phyloP scores from a whole-genome alignment of 352 stramenopile species.

The Pythium diclinum region DNA sequence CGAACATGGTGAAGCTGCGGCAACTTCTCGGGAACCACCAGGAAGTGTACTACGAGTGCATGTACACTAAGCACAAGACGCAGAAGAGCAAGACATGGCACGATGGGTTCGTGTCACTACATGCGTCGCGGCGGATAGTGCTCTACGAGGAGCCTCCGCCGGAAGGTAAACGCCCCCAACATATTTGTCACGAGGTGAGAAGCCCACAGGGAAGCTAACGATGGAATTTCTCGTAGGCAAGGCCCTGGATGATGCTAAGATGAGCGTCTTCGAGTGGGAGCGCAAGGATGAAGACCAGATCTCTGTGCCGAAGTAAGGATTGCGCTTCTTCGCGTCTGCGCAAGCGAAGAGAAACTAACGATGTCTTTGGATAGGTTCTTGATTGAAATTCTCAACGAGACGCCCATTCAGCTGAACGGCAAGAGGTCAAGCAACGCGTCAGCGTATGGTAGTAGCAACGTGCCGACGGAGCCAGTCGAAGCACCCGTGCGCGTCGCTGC shows the following conservation, averaged over 20 bases:
- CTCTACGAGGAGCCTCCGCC: constrained; percentile 53
- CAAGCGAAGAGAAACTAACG: background rate
- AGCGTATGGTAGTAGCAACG: background rate
- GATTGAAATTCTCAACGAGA: constrained; percentile 68
- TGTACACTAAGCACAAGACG: constrained; percentile 89
- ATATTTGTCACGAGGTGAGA: constrained; percentile 2
- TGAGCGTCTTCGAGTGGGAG: constrained; percentile 52
- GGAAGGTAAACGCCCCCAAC: constrained; percentile 26
- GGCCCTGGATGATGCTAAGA: constrained; percentile 55
- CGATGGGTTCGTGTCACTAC: constrained; percentile 65
- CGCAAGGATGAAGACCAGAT: constrained; percentile 62
- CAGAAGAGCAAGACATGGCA: constrained; percentile 84
- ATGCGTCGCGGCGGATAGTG: constrained; percentile 50
- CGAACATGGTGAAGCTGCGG: constrained; percentile 51
- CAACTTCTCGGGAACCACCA: constrained; percentile 44
- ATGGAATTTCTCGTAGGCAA: constrained; percentile 29
- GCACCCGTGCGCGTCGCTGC: constrained; percentile 11
- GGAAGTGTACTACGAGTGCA: constrained; percentile 65
- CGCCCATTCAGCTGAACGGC: constrained; percentile 31
- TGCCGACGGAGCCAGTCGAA: constrained; percentile 10
- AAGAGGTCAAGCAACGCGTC: constrained; percentile 2
- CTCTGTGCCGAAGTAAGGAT: constrained; percentile 45
- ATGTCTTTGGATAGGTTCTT: constrained; percentile 42
- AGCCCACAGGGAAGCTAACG: constrained; percentile 3
- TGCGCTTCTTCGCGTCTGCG: background rate